These are phyloP conservation scores for Tetradesmus obliquus DNA, from an alignment of 139 green algal genomes.

Conservation along the genomic window DNA sequence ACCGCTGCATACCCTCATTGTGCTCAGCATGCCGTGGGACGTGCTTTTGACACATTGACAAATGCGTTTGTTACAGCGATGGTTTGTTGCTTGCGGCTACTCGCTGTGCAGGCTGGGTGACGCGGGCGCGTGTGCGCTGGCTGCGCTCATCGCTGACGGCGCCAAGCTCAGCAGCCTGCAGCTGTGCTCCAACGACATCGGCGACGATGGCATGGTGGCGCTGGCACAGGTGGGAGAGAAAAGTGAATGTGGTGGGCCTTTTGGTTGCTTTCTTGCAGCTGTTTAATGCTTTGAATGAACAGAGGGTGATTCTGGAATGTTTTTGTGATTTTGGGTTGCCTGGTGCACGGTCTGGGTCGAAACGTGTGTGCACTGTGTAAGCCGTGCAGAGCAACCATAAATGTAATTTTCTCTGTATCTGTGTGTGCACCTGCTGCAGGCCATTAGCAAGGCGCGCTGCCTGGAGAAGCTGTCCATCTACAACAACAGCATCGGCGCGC, in stretches of 20 bases:
- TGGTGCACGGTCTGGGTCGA: too few relatives aligned
- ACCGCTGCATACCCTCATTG: too few relatives aligned
- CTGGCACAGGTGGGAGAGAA: conserved; percentile 55
- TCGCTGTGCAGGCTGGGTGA: conserved; percentile 47
- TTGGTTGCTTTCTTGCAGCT: too few relatives aligned
- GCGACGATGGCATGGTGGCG: conserved; percentile 50
- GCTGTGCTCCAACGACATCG: conserved; percentile 65
- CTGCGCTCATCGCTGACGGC: conserved; percentile 54
- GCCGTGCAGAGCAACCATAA: too few relatives aligned
- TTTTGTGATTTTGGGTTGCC: too few relatives aligned
- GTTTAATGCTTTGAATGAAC: too few relatives aligned
- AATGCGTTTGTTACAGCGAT: too few relatives aligned
- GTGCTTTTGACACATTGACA: too few relatives aligned
- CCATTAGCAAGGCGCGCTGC: conserved; percentile 5
- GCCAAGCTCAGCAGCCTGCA: conserved; percentile 59
- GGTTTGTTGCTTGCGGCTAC: neutral
- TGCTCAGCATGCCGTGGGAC: too few relatives aligned
- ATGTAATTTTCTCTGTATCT: neutral
- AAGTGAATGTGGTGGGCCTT: neutral
- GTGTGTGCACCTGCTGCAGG: conserved; percentile 11
- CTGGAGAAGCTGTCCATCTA: conserved; percentile 64
- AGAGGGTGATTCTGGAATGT: too few relatives aligned
- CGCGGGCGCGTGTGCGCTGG: conserved; percentile 44
- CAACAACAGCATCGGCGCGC: conserved; percentile 63
- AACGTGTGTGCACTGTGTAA: too few relatives aligned